These are phyloP conservation scores for Ceratonia siliqua DNA, from an alignment of 306 rosid genomes.

Conservation along the genomic window DNA sequence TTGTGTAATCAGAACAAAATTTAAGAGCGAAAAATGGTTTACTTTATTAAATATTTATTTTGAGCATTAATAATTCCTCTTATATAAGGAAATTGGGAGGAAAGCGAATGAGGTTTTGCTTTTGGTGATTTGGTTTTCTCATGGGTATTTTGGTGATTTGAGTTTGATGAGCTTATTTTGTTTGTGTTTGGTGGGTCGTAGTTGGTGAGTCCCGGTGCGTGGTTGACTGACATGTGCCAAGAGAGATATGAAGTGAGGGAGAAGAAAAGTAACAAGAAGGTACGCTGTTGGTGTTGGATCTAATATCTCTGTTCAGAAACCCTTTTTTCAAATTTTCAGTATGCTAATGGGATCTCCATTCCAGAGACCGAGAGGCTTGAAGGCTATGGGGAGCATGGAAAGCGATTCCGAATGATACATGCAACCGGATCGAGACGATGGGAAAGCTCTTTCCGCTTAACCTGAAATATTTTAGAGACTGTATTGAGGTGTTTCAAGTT, in stretches of 20 bases:
- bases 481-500: constrained; percentile 35
- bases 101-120: not conserved
- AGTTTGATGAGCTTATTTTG: not conserved
- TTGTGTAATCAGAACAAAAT: no score
- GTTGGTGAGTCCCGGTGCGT: constrained; percentile 90
- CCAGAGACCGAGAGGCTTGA: constrained; percentile 81
- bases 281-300: constrained; percentile 28
- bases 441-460: not conserved
- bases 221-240: constrained; percentile 89
- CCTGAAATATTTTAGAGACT: constrained; percentile 21
- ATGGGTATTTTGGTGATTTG: not conserved
- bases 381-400: constrained; percentile 80
- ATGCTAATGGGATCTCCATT: not conserved
- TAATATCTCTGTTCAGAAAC: not conserved
- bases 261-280: constrained; percentile 82
- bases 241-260: constrained; percentile 91
- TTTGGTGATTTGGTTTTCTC: not conserved
- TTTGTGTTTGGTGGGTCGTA: constrained; percentile 26
- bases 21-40: no score
- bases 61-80: no score
- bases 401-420: constrained; percentile 69
- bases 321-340: not conserved
- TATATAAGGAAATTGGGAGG: not conserved
- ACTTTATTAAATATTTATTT: no score
- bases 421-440: not conserved